Evolutionary conservation across 129 eudicot genomes (phyloP).

Genomic region (Deinandra increscens): DNA sequence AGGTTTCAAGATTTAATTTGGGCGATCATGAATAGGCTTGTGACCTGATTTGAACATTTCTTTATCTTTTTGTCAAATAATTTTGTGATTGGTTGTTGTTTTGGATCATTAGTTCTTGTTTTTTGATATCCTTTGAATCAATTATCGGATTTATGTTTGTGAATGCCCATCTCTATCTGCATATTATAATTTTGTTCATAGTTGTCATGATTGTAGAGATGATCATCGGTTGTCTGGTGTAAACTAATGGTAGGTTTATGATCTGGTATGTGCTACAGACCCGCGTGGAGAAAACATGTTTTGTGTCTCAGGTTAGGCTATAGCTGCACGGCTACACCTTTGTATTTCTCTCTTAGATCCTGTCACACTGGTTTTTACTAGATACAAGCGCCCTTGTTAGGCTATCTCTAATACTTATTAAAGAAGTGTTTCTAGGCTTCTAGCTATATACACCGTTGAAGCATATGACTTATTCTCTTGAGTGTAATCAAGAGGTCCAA

Average conservation of each 20-base stretch:
- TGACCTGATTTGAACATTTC: constrained; percentile 23
- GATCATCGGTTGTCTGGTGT: neutral
- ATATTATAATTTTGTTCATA: neutral
- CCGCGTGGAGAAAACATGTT: too few species aligned
- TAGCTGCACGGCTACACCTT: too few species aligned
- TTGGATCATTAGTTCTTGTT: constrained; percentile 20
- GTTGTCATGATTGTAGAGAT: neutral
- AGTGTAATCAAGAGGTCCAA: too few species aligned
- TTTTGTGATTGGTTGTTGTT: constrained; percentile 15
- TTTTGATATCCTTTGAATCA: neutral
- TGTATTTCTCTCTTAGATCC: too few species aligned
- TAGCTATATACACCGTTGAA: too few species aligned
- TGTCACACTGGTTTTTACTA: too few species aligned
- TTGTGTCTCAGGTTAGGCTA: too few species aligned
- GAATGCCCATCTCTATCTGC: neutral
- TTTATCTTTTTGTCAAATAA: constrained; percentile 30
- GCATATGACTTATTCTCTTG: neutral
- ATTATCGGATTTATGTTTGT: constrained; percentile 5
- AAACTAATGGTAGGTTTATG: neutral
- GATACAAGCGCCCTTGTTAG: too few species aligned
- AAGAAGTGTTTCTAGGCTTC: too few species aligned
- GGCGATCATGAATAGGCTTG: constrained; percentile 14
- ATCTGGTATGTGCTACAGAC: neutral
- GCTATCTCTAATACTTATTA: too few species aligned
- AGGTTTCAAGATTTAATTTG: constrained; percentile 21